Evolutionary conservation across 2,329 filamentous ascomycete genomes (phyloP).

Genomic region (Aspergillus fructus): DNA sequence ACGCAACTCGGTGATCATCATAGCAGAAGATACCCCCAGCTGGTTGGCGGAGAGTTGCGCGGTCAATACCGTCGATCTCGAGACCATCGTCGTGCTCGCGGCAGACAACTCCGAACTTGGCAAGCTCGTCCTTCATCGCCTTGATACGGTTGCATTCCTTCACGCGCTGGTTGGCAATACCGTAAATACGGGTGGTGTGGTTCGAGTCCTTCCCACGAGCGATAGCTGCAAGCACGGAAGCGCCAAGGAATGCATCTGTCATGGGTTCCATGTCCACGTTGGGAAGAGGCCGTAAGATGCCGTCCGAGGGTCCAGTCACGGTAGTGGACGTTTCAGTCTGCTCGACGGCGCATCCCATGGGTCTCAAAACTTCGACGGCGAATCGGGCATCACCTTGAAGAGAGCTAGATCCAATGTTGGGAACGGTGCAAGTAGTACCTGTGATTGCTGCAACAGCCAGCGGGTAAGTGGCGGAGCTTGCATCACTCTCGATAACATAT

Average conservation of each 20-base stretch:
- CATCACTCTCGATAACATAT: slow-evolving; percentile 94
- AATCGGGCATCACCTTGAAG: slow-evolving; percentile 95
- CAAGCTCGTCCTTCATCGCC: slow-evolving; percentile 92
- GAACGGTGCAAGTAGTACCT: slow-evolving; percentile 90
- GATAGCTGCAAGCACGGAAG: slow-evolving; percentile 87
- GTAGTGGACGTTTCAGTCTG: slow-evolving; percentile 86
- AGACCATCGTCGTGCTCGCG: slow-evolving; percentile 94
- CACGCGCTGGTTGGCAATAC: slow-evolving; percentile 95
- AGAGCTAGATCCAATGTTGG: slow-evolving; percentile 90
- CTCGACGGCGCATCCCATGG: slow-evolving; percentile 90
- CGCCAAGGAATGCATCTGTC: slow-evolving; percentile 97
- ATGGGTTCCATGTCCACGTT: slow-evolving; percentile 98
- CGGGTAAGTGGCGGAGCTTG: slow-evolving; percentile 95
- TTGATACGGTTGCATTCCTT: slow-evolving; percentile 97
- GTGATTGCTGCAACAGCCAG: slow-evolving; percentile 92
- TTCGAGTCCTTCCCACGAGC: slow-evolving; percentile 66
- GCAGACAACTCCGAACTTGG: slow-evolving; percentile 86
- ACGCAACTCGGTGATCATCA: slow-evolving; percentile 95
- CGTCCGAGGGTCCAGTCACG: slow-evolving; percentile 79
- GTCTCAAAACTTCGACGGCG: slow-evolving; percentile 80
- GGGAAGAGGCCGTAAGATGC: slow-evolving; percentile 69
- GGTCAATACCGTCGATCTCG: slow-evolving; percentile 58
- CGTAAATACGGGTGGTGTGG: slow-evolving; percentile 76
- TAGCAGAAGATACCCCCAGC: slow-evolving; percentile 81
- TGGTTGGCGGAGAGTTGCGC: slow-evolving; percentile 55